These are phyloP conservation scores for Pyrrhoderma noxium DNA, from an alignment of 1,284 basidiomycete species.

Conservation along the genomic window DNA sequence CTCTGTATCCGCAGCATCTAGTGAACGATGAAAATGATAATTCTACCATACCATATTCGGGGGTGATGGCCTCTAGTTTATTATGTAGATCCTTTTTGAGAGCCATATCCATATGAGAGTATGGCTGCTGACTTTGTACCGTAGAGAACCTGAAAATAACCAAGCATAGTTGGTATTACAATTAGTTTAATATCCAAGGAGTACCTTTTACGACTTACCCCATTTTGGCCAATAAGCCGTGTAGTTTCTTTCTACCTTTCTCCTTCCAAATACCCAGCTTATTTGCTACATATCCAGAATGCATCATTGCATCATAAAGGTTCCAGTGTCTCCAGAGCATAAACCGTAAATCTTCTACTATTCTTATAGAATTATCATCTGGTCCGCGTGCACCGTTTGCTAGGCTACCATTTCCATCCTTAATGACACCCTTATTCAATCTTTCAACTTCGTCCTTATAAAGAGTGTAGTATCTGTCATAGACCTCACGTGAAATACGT, in stretches of 20 bases:
- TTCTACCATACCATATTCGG: constrained; percentile 95
- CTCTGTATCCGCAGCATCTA: constrained; percentile 84
- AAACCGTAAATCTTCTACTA: constrained; percentile 85
- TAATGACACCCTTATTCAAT: constrained; percentile 45
- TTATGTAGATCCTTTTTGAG: constrained; percentile 77
- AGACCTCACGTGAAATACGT: constrained; percentile 80
- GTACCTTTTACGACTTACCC: constrained; percentile 50
- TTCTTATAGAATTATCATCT: constrained; percentile 76
- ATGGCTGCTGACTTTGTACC: constrained; percentile 88
- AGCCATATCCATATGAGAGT: constrained; percentile 94
- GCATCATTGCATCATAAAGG: constrained; percentile 95
- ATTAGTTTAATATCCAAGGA: background rate
- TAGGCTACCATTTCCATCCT: constrained; percentile 32
- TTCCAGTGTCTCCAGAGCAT: constrained; percentile 97
- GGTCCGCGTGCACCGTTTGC: constrained; percentile 45
- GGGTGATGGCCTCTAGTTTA: constrained; percentile 86
- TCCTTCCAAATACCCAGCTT: constrained; percentile 97
- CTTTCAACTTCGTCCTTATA: constrained; percentile 88
- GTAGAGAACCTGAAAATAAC: constrained; percentile 70
- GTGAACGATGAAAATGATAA: constrained; percentile 91
- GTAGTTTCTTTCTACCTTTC: constrained; percentile 80
- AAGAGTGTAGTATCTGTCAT: constrained; percentile 74
- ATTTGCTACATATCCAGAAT: constrained; percentile 92
- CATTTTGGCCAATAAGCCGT: constrained; percentile 96
- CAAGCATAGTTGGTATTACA: background rate